Conservation (phyloP, 2,329 filamentous ascomycete species). For the Mycosphaerella arachidis region DNA sequence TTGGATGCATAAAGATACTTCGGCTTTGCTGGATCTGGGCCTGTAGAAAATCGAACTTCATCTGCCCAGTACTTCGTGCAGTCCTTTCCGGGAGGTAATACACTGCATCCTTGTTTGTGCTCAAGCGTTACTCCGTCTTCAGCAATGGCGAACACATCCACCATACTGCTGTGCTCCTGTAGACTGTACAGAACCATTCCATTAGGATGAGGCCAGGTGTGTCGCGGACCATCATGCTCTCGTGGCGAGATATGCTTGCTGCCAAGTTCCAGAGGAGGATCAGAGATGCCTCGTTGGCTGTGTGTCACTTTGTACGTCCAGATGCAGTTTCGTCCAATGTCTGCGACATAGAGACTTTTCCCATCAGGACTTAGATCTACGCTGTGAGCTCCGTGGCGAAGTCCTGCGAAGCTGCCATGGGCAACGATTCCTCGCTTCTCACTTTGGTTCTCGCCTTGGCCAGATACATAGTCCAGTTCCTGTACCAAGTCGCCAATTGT, state of each 20-base stretch:
- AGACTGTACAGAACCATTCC: constrained; percentile 32
- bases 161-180: constrained; percentile 36
- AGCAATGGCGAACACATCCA: constrained; percentile 31
- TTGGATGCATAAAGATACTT: constrained; percentile 34
- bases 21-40: constrained; percentile 24
- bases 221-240: constrained; percentile 32
- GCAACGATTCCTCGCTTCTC: constrained; percentile 27
- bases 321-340: constrained; percentile 35
- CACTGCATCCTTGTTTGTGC: constrained; percentile 27
- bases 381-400: constrained; percentile 33
- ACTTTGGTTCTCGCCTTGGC: constrained; percentile 26
- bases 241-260: constrained; percentile 31
- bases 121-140: constrained; percentile 27
- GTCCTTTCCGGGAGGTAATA: constrained; percentile 32
- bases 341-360: constrained; percentile 30
- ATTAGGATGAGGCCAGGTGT: constrained; percentile 34
- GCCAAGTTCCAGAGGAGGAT: constrained; percentile 23
- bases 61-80: constrained; percentile 35
- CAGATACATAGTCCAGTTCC: constrained; percentile 30
- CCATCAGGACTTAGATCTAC: constrained; percentile 32
- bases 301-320: constrained; percentile 30
- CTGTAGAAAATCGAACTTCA: constrained; percentile 32
- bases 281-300: constrained; percentile 14
- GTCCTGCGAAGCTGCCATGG: constrained; percentile 34
- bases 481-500: constrained; percentile 31